These are phyloP conservation scores for Mycena filopes DNA, from an alignment of 768 basidiomycete genomes.

Conservation along the genomic window DNA sequence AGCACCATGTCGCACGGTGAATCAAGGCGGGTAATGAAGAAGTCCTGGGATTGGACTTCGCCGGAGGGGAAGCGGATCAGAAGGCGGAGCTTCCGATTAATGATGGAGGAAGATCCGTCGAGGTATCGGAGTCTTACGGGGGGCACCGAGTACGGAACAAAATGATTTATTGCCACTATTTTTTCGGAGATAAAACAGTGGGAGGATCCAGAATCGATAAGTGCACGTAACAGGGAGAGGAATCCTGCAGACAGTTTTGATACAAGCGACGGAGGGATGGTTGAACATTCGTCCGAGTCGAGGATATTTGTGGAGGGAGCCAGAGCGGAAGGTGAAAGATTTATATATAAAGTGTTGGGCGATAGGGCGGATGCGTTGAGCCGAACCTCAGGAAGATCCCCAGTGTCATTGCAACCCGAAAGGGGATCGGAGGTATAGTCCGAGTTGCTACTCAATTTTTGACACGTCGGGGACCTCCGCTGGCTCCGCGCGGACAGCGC, in stretches of 20 bases:
- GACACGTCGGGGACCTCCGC: background rate
- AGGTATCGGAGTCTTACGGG: conserved; percentile 3
- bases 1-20: too few species aligned
- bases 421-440: background rate
- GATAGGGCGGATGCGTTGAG: conserved; percentile 25
- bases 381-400: conserved; percentile 11
- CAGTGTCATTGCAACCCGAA: conserved; percentile 19
- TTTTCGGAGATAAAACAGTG: conserved; percentile 9
- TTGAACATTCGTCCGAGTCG: too few species aligned
- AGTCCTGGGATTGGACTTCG: conserved; percentile 3
- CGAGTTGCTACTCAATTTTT: conserved; percentile 21
- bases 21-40: conserved; percentile 15
- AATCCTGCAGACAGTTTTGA: too few species aligned
- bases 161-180: background rate
- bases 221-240: too few species aligned
- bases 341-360: conserved; percentile 12
- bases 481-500: background rate
- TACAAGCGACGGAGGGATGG: background rate
- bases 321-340: background rate
- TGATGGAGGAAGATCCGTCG: conserved; percentile 15
- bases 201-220: too few species aligned
- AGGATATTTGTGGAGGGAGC: background rate
- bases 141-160: background rate
- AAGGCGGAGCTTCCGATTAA: background rate
- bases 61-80: conserved; percentile 10